A percentile compares a stretch with the other conserved stretches of the same genome.
phyloP scores from a whole-genome alignment of 768 basidiomycete species.

The Xerocomellus intermedius region DNA sequence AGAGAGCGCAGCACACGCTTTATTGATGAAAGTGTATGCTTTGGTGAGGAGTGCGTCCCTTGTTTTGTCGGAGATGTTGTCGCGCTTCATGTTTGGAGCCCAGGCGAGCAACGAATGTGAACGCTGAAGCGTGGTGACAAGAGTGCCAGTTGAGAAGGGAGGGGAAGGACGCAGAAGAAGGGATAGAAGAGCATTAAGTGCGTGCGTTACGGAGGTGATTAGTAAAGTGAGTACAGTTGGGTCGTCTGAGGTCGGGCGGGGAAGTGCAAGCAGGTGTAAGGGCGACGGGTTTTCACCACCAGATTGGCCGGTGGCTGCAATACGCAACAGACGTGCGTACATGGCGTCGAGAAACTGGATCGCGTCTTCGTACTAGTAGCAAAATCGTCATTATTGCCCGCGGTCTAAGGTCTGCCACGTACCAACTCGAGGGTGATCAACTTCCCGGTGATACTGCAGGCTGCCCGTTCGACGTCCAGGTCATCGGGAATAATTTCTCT shows the following conservation, averaged over 20 bases:
- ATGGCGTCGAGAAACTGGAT: slow-evolving; percentile 45
- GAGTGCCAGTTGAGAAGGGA: slow-evolving; percentile 15
- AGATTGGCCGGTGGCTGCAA: neutral
- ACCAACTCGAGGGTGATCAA: slow-evolving; percentile 71
- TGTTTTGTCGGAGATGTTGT: slow-evolving; percentile 48
- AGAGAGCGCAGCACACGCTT: slow-evolving; percentile 32
- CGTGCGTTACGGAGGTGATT: slow-evolving; percentile 58
- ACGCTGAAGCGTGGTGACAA: slow-evolving; percentile 32
- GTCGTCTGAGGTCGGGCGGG: slow-evolving; percentile 36
- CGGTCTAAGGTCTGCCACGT: slow-evolving; percentile 27
- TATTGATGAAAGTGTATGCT: slow-evolving; percentile 52
- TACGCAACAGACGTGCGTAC: slow-evolving; percentile 39
- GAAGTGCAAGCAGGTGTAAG: slow-evolving; percentile 41
- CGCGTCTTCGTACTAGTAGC: slow-evolving; percentile 53
- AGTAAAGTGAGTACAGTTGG: slow-evolving; percentile 48
- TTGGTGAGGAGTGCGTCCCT: slow-evolving; percentile 58
- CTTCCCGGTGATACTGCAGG: slow-evolving; percentile 64
- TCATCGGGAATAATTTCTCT: slow-evolving; percentile 45
- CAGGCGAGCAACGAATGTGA: slow-evolving; percentile 48
- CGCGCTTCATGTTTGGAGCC: slow-evolving; percentile 41
- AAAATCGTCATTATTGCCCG: neutral
- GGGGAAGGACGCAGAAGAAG: slow-evolving; percentile 20
- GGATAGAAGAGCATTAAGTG: slow-evolving; percentile 44
- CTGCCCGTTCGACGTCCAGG: slow-evolving; percentile 73
- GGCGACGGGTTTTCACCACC: neutral